These are phyloP conservation scores for Tetrahymena borealis DNA, from an alignment of 73 alveolate genomes.

Conservation along the genomic window DNA sequence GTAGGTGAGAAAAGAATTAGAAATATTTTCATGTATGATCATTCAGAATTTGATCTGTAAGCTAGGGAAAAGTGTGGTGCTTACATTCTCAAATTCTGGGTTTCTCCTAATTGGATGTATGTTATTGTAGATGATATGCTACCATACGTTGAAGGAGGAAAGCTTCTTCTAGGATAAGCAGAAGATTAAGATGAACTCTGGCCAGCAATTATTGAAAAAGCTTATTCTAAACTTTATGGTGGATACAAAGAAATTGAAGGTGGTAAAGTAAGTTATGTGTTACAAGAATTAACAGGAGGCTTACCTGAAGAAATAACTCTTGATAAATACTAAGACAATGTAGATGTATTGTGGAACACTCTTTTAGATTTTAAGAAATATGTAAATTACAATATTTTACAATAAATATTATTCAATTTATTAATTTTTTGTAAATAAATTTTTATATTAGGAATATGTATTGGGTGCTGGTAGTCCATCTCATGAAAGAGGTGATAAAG, in stretches of 20 bases:
- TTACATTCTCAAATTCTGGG: slow-evolving; percentile 45
- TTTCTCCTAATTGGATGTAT: slow-evolving; percentile 34
- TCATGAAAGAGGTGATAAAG: slow-evolving; percentile 59
- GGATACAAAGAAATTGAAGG: slow-evolving; percentile 51
- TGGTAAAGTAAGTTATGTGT: slow-evolving; percentile 68
- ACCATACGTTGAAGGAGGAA: slow-evolving; percentile 51
- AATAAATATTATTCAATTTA: too few relatives aligned
- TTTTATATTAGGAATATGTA: slow-evolving; percentile 29
- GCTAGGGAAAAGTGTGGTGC: slow-evolving; percentile 63
- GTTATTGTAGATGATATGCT: slow-evolving; percentile 55
- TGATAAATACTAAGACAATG: slow-evolving; percentile 43
- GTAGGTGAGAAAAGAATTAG: slow-evolving; percentile 51
- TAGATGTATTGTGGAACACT: slow-evolving; percentile 51
- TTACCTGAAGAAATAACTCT: slow-evolving; percentile 62
- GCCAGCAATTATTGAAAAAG: slow-evolving; percentile 73
- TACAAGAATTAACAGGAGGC: slow-evolving; percentile 67
- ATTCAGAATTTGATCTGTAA: neutral
- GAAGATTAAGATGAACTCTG: slow-evolving; percentile 58
- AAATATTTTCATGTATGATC: neutral
- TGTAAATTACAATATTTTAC: neutral
- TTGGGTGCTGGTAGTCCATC: slow-evolving; percentile 81
- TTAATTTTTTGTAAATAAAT: too few relatives aligned
- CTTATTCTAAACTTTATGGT: slow-evolving; percentile 67
- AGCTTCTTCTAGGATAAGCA: slow-evolving; percentile 56
- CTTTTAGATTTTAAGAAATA: slow-evolving; percentile 7